Conservation (phyloP, 2,329 filamentous ascomycete genomes). For the Aspergillus sp. region DNA sequence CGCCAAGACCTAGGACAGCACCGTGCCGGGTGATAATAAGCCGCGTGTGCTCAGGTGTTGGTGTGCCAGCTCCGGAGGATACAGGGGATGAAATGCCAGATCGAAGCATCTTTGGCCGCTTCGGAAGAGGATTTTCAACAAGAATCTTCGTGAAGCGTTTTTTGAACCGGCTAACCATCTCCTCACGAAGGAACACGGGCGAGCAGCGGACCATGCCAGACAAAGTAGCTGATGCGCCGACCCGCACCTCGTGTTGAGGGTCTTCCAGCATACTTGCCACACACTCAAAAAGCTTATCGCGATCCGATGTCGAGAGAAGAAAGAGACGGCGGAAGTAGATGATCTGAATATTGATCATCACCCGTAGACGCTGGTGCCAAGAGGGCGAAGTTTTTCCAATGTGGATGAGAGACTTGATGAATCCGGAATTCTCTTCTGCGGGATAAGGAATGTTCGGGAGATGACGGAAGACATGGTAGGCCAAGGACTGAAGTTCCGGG, state of each 20-base stretch:
- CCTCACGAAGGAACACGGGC: constrained; percentile 72
- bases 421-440: constrained; percentile 76
- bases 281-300: constrained; percentile 79
- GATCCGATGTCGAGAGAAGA: constrained; percentile 70
- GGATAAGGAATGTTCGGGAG: constrained; percentile 93
- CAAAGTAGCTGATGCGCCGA: constrained; percentile 86
- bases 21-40: constrained; percentile 82
- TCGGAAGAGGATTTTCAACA: constrained; percentile 82
- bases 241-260: constrained; percentile 86
- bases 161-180: constrained; percentile 73
- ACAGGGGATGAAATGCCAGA: constrained; percentile 40
- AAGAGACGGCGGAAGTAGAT: constrained; percentile 97
- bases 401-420: constrained; percentile 80
- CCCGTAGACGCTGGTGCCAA: constrained; percentile 93
- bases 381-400: constrained; percentile 81
- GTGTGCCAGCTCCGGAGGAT: constrained; percentile 47
- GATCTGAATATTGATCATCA: constrained; percentile 97
- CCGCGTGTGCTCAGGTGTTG: constrained; percentile 59
- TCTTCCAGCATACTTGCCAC: constrained; percentile 96
- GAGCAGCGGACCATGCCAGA: constrained; percentile 98
- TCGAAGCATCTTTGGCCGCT: constrained; percentile 47
- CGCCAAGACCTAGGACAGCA: constrained; percentile 85
- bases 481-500: constrained; percentile 86
- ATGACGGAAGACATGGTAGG: constrained; percentile 96
- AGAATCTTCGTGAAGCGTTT: constrained; percentile 75